These are phyloP conservation scores for Hortaea sp. DNA, from an alignment of 2,329 filamentous ascomycete species.

Conservation along the genomic window DNA sequence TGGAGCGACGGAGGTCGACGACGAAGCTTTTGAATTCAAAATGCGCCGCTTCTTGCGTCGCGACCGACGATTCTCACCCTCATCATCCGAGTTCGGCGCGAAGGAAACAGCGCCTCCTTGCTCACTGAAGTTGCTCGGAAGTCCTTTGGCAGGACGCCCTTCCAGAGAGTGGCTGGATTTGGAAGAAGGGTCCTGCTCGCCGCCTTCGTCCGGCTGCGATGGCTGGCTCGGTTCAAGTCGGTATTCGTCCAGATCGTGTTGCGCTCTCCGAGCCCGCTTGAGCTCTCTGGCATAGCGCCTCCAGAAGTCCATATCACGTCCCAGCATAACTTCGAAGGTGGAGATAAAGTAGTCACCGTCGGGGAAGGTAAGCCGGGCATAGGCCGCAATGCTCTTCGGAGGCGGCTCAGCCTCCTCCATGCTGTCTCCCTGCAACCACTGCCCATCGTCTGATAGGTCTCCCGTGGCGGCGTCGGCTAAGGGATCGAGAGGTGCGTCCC, in stretches of 20 bases:
- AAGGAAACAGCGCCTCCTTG: conserved; percentile 21
- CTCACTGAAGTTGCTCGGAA: conserved; percentile 23
- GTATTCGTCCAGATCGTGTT: conserved; percentile 15
- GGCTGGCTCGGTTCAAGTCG: conserved; percentile 19
- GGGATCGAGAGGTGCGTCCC: not conserved
- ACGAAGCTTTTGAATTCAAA: conserved; percentile 32
- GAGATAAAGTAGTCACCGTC: conserved; percentile 74
- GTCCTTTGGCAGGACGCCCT: conserved; percentile 17
- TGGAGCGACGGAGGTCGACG: conserved; percentile 37
- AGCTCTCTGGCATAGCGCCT: conserved; percentile 1
- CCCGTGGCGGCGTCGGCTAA: not conserved
- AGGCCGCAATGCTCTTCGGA: conserved; percentile 41
- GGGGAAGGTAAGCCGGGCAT: conserved; percentile 59
- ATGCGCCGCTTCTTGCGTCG: conserved; percentile 7
- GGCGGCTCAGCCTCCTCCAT: conserved; percentile 2
- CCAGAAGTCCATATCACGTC: conserved; percentile 44
- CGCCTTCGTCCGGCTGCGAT: conserved; percentile 16
- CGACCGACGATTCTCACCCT: conserved; percentile 37
- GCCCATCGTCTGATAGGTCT: not conserved
- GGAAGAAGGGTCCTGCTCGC: conserved; percentile 5
- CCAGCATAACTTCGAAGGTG: conserved; percentile 61
- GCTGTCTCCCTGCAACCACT: not conserved
- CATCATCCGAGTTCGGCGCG: conserved; percentile 43
- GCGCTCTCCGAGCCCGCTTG: conserved; percentile 3
- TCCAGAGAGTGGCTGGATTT: conserved; percentile 15